Evolutionary conservation across 805 yeast genomes (phyloP).

Genomic region (Tetrapisispora nanseiensis): DNA sequence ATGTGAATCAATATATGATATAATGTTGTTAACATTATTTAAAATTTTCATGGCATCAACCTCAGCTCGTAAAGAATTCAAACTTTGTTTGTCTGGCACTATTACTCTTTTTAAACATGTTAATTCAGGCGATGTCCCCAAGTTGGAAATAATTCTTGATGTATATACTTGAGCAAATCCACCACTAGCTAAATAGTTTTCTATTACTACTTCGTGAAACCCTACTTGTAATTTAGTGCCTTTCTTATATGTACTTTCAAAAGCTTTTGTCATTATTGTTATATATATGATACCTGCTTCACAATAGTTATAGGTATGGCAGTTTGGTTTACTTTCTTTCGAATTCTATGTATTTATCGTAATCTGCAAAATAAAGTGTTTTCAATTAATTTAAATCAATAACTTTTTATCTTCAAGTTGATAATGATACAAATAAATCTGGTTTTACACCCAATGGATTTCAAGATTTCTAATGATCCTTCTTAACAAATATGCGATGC

Average conservation of each 20-base stretch:
- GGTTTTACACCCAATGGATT: too few relatives aligned
- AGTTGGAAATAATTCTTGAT: conserved; percentile 59
- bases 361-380: neutral
- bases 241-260: neutral
- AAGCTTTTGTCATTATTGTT: conserved; percentile 24
- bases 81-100: conserved; percentile 80
- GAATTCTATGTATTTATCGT: too few relatives aligned
- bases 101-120: conserved; percentile 93
- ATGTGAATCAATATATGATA: conserved; percentile 88
- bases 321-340: neutral
- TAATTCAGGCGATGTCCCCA: conserved; percentile 36
- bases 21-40: conserved; percentile 68
- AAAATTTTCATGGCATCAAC: conserved; percentile 95
- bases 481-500: neutral
- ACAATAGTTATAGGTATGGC: neutral
- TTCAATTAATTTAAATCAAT: neutral
- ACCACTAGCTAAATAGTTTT: conserved; percentile 72
- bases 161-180: conserved; percentile 95
- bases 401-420: too few relatives aligned
- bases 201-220: conserved; percentile 60
- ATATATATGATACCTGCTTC: neutral
- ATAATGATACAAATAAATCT: too few relatives aligned
- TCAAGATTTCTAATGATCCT: neutral
- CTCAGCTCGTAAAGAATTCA: conserved; percentile 80
- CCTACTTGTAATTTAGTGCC: conserved; percentile 81